Percentiles rank a stretch among this genome's conserved stretches.
Evolutionary conservation across 2,329 filamentous ascomycete species (phyloP).

Genomic region (Pseudogymnoascus sp.): DNA sequence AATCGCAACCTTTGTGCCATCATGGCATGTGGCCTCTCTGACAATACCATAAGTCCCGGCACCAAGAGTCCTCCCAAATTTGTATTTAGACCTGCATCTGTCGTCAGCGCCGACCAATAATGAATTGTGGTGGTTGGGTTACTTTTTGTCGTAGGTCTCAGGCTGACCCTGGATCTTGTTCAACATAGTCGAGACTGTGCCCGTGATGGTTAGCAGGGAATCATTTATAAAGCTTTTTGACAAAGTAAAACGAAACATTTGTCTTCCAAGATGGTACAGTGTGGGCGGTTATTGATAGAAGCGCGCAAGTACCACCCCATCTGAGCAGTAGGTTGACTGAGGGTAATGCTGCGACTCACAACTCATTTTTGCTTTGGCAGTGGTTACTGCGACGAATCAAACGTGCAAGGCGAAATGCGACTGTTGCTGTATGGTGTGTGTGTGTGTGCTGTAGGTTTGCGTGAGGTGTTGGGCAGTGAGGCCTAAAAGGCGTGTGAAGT

Average conservation of each 20-base stretch:
- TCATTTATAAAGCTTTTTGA: not conserved
- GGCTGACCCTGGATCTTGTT: conserved; percentile 95
- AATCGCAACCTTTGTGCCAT: conserved; percentile 85
- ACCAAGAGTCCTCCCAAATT: conserved; percentile 86
- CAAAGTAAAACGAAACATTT: conserved; percentile 3
- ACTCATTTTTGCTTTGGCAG: conserved; percentile 26
- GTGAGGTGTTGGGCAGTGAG: conserved; percentile 3
- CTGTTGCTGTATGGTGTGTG: not conserved
- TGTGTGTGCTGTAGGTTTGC: not conserved
- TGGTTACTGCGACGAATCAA: conserved; percentile 14
- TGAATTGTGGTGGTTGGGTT: conserved; percentile 19
- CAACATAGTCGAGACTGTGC: conserved; percentile 75
- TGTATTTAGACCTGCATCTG: conserved; percentile 66
- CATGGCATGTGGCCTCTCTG: conserved; percentile 79
- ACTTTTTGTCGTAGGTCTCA: conserved; percentile 99
- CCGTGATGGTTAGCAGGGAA: conserved; percentile 7
- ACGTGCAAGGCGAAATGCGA: not conserved
- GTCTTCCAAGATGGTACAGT: not conserved
- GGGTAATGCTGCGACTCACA: conserved; percentile 19
- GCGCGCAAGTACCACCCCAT: not conserved
- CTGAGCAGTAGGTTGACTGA: not conserved
- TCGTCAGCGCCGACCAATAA: conserved; percentile 18
- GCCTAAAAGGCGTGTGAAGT: conserved; percentile 5
- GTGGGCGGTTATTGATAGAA: not conserved
- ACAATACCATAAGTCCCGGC: conserved; percentile 98